Evolutionary conservation across 805 yeast species (phyloP), one percentile per base, ranked within the genome.

Genomic region (Candida sonorensis): DNA sequence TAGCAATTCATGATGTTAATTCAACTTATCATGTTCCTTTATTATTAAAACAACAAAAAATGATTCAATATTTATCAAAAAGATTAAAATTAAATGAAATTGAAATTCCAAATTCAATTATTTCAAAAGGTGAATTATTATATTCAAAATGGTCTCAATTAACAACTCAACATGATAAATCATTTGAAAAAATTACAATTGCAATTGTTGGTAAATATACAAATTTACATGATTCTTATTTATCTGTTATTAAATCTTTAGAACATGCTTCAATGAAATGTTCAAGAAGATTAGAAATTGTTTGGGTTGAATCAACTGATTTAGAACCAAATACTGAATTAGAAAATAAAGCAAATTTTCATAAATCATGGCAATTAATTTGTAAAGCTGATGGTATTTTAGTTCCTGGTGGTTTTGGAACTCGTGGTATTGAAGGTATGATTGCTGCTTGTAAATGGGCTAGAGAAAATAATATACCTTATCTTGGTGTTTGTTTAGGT

Each of bases 381-480:
- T 84, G 95, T 57, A 77, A 81, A 50, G 95, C 97, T 17, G 95
- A 92, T 60, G 97, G 98, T 61, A 82, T 92, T 43, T 72, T 92
- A 38, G 96, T 92, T 36, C 98, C 99, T 24, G 99, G 99, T 55
- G 99, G 99, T 2, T 92, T 92, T 54, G 99, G 99, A 38, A 63
- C 76, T 30, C 81, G 99, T 61, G 99, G 99, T 63, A 85, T 86
- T 38, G 97, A 92, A 64, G 99, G 98, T 50, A 92, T 92, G 99
- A 70, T 92, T 56, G 66, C 84, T 23, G 98, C 97, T 38, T 94
- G 97, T 34, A 81, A 84, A 61, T 92, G 94, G 81, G 98, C 98
- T n/a, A 80, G 99, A 66, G 95, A 82, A 61, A 86, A 86, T 66
- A 74, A 81, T 52, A 74, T 86, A 37, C 99, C 99, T 31, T 92